Conservation (phyloP, 225 moss, liverwort and hornwort genomes). For the Rhytidiadelphus loreus region DNA sequence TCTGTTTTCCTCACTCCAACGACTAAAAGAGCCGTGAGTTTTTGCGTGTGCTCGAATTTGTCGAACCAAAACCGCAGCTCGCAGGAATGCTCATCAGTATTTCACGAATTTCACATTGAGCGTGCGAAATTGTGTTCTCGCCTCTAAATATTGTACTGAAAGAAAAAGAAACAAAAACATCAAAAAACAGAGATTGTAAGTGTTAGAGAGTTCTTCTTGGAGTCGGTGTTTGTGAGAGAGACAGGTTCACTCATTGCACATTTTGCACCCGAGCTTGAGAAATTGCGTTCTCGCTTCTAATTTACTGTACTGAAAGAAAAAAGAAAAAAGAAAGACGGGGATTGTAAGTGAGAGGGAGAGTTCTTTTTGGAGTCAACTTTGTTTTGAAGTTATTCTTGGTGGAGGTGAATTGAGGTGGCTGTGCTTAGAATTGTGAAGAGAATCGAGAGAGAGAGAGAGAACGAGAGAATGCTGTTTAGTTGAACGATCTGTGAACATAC, state of each 20-base stretch:
- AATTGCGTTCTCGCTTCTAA: not conserved
- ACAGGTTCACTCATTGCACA: not conserved
- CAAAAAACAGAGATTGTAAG: not conserved
- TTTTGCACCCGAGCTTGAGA: not conserved
- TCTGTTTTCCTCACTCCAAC: not conserved
- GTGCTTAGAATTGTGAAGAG: not conserved
- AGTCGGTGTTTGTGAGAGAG: not conserved
- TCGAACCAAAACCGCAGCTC: constrained; percentile 5
- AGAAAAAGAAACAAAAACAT: not conserved
- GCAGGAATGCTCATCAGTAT: not conserved
- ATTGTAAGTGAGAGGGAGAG: not conserved
- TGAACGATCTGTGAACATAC: not conserved
- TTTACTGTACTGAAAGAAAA: not conserved
- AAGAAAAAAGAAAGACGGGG: not conserved
- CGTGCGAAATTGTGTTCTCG: not conserved
- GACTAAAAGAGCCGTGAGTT: not conserved
- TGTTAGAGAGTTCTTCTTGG: not conserved
- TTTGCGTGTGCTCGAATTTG: not conserved
- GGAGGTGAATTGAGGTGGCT: not conserved
- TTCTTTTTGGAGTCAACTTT: not conserved
- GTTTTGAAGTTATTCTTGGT: not conserved
- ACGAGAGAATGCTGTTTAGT: not conserved
- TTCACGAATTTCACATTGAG: not conserved
- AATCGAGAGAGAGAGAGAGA: too few relatives aligned
- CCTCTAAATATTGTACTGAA: not conserved